phyloP scores from a whole-genome alignment of 768 basidiomycete genomes.

The Panaeolus papilionaceus region DNA sequence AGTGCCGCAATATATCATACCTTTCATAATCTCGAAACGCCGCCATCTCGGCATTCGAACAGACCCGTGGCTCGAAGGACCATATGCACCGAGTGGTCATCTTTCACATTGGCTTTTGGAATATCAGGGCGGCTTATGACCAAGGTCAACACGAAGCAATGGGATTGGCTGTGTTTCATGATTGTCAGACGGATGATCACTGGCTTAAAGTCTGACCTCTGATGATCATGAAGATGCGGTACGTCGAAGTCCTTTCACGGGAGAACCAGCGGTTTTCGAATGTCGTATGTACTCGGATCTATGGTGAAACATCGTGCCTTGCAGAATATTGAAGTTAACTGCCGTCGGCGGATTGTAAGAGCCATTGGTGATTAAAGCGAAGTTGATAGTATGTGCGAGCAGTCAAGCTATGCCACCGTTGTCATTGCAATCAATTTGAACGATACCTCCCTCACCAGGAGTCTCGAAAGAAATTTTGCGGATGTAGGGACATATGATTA shows the following conservation, averaged over 20 bases:
- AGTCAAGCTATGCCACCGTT: background rate
- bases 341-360: background rate
- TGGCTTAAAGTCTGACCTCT: background rate
- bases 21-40: conserved; percentile 2
- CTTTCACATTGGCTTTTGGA: background rate
- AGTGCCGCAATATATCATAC: conserved; percentile 11
- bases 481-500: background rate
- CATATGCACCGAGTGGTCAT: background rate
- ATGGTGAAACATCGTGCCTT: background rate
- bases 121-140: conserved; percentile 10
- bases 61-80: conserved; percentile 5
- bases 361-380: background rate
- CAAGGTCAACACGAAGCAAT: background rate
- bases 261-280: conserved; percentile 7
- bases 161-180: background rate
- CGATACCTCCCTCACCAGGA: background rate
- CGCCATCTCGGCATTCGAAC: conserved; percentile 1
- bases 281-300: background rate
- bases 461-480: too few relatives aligned
- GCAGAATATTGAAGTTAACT: background rate
- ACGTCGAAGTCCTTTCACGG: background rate
- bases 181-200: conserved; percentile 11
- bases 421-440: background rate
- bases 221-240: background rate
- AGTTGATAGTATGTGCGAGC: background rate